Evolutionary conservation across 2,329 filamentous ascomycete genomes (phyloP).

Genomic region (Claviceps capensis): DNA sequence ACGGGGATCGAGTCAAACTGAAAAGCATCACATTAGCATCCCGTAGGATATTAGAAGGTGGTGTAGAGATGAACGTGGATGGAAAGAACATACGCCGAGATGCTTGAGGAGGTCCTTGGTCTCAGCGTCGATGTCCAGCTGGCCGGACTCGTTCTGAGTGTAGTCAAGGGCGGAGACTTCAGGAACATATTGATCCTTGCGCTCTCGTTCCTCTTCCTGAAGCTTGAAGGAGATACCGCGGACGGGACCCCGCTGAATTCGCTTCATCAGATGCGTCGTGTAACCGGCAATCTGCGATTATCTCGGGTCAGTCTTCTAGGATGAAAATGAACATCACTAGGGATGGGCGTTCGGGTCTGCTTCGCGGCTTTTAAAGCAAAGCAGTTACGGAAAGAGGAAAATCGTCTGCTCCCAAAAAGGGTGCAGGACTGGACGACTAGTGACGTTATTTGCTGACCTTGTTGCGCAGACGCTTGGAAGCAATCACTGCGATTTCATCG

Average conservation of each 20-base stretch:
- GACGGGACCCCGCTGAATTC: conserved; percentile 97
- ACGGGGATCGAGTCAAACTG: conserved; percentile 96
- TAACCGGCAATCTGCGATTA: conserved; percentile 74
- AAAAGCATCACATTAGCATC: conserved; percentile 15
- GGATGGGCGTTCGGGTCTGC: not conserved
- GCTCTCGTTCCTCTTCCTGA: conserved; percentile 99
- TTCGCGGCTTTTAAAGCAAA: too few species aligned
- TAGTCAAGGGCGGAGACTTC: conserved; percentile 98
- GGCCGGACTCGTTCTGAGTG: conserved; percentile 83
- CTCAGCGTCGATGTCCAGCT: conserved; percentile 90
- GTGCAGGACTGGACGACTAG: not conserved
- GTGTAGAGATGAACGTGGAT: not conserved
- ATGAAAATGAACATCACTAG: not conserved
- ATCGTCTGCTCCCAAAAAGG: too few species aligned
- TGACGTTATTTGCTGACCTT: conserved; percentile 49
- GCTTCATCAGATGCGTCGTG: conserved; percentile 99
- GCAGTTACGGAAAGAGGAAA: not conserved
- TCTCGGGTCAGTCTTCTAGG: not conserved
- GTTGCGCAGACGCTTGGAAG: conserved; percentile 97
- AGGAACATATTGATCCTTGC: conserved; percentile 99
- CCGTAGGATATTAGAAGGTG: not conserved
- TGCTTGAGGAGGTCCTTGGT: conserved; percentile 99
- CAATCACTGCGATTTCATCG: conserved; percentile 99
- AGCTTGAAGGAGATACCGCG: conserved; percentile 99
- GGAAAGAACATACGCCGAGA: conserved; percentile 68